Conservation (phyloP, 2,329 filamentous ascomycete species). For the Chrysoporthe puriensis region DNA sequence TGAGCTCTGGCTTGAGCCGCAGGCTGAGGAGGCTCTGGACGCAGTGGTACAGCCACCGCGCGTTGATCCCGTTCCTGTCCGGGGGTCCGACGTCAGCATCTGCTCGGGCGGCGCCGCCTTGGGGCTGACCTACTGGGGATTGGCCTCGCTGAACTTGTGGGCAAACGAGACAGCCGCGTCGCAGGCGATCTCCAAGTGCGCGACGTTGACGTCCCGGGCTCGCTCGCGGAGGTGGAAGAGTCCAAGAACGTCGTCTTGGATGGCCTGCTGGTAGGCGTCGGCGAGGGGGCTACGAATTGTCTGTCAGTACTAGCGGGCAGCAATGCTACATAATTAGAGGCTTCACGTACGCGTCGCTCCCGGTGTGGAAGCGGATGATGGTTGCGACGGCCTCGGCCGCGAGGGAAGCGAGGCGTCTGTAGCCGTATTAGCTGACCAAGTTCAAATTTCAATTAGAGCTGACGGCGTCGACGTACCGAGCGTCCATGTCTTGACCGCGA, state of each 20-base stretch:
- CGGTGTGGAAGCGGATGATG: not conserved
- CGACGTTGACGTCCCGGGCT: conserved; percentile 12
- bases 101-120: not conserved
- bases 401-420: conserved; percentile 12
- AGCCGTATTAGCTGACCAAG: not conserved
- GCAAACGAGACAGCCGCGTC: conserved; percentile 20
- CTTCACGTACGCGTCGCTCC: not conserved
- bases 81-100: not conserved
- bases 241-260: not conserved
- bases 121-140: conserved; percentile 2
- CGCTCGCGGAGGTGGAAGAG: conserved; percentile 8
- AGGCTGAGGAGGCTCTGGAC: conserved; percentile 11
- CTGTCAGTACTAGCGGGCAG: not conserved
- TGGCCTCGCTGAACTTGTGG: not conserved
- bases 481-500: not conserved
- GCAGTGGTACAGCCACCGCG: conserved; percentile 15
- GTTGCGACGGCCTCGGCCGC: conserved; percentile 7
- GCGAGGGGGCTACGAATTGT: not conserved
- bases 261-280: not conserved
- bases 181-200: conserved; percentile 20
- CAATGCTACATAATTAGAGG: not conserved
- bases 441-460: not conserved
- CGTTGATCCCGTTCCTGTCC: not conserved
- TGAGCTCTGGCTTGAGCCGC: conserved; percentile 9
- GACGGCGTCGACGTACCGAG: not conserved